phyloP scores from a whole-genome alignment of 2,329 filamentous ascomycete genomes.

The Neospermospora avenae region DNA sequence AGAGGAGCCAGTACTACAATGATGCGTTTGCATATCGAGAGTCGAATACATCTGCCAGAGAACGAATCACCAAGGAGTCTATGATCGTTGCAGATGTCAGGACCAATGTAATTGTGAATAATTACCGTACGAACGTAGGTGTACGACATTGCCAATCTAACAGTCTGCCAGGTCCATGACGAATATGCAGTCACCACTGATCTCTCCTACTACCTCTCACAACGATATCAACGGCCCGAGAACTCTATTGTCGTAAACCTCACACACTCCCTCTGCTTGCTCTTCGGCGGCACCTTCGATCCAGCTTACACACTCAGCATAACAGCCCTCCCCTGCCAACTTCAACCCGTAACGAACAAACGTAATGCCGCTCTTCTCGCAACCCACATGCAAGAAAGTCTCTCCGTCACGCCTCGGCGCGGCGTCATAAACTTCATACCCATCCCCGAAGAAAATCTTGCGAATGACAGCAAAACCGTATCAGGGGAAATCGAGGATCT shows the following conservation, averaged over 20 bases:
- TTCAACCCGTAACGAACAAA: constrained; percentile 74
- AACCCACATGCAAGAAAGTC: constrained; percentile 65
- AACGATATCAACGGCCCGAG: constrained; percentile 71
- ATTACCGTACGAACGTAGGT: constrained; percentile 21
- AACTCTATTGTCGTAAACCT: constrained; percentile 72
- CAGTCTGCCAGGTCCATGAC: constrained; percentile 60
- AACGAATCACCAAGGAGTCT: constrained; percentile 32
- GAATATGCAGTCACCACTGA: constrained; percentile 72
- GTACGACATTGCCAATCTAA: constrained; percentile 17
- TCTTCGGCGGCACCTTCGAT: constrained; percentile 72
- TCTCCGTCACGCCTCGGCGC: constrained; percentile 62
- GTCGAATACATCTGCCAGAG: constrained; percentile 26
- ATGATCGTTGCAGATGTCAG: constrained; percentile 62
- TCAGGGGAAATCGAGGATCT: constrained; percentile 62
- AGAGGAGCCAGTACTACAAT: constrained; percentile 35
- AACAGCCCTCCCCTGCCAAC: constrained; percentile 63
- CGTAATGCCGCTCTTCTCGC: constrained; percentile 77
- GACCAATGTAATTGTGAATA: constrained; percentile 60
- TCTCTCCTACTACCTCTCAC: constrained; percentile 68
- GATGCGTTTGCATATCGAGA: constrained; percentile 37
- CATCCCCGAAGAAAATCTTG: constrained; percentile 68
- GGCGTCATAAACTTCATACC: constrained; percentile 72
- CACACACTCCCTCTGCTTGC: constrained; percentile 71
- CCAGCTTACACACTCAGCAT: constrained; percentile 78
- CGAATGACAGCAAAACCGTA: constrained; percentile 67